Conservation (phyloP, 345 rosid genomes). For the Viola odorata region DNA sequence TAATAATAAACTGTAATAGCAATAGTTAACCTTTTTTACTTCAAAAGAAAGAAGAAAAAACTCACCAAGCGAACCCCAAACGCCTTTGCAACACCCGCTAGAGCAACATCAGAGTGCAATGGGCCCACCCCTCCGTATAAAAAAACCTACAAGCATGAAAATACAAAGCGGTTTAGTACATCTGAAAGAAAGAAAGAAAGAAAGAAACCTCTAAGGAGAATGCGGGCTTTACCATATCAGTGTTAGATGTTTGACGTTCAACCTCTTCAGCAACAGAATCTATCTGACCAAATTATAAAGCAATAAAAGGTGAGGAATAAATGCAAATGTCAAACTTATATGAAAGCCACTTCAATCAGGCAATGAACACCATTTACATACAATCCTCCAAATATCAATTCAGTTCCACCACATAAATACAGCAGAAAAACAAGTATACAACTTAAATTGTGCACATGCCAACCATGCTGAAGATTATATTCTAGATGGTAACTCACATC, state of each 20-base stretch:
- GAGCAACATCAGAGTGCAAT: conserved; percentile 85
- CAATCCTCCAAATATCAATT: conserved; percentile 3
- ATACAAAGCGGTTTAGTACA: not conserved
- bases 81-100: conserved; percentile 93
- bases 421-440: conserved; percentile 2
- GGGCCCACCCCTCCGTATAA: conserved; percentile 94
- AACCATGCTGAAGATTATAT: conserved; percentile 1
- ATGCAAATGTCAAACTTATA: conserved; percentile 6
- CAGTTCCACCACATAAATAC: not conserved
- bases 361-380: not conserved
- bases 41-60: not conserved
- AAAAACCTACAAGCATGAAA: conserved; percentile 51
- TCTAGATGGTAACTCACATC: conserved; percentile 58
- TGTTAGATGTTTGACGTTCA: conserved; percentile 57
- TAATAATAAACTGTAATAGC: no score
- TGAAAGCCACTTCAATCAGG: not conserved
- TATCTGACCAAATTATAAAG: conserved; percentile 46
- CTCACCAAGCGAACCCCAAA: conserved; percentile 94
- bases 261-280: conserved; percentile 98
- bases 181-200: conserved; percentile 8
- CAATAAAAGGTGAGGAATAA: conserved; percentile 8
- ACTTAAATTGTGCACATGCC: not conserved
- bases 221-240: conserved; percentile 62
- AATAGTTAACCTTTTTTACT: no score
- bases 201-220: conserved; percentile 4